Base-by-base conservation (phyloP, 306 rosid species). In the Parietaria judaica region DNA sequence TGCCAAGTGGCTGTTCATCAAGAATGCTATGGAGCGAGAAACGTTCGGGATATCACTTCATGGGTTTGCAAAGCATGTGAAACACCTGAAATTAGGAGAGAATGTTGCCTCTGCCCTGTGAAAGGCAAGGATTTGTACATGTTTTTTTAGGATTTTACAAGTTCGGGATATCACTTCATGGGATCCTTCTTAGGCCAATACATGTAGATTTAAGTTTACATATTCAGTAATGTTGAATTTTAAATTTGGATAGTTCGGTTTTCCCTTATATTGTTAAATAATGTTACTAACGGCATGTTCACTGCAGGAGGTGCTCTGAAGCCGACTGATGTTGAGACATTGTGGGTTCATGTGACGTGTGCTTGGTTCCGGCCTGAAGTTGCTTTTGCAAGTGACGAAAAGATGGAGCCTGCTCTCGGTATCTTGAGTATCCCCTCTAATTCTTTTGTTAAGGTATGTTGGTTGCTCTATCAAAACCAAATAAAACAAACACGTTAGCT, bases 301-400 rank as follows among this genome's bases (percentile, higher is more conserved):
- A 39, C 65, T 54, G n/a, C 74, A 94, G 99, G 99, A 31, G 99
- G 99, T 76, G 99, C 99, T 51, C 66, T 94, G 72, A 94, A 94
- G 82, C 99, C 99, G 36, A 89, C 99, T 1, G 99, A 94, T 81
- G 78, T 89, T 52, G 87, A 84, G 74, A 74, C 94, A 43, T 75
- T 94, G 75, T 94, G 99, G 99, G 97, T 94, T 56, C 99, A 94
- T 75, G 88, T 94, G 58, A 94, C 99, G 7, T 94, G 99, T 68
- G 99, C 99, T 79, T 94, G 99, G 99, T 94, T 94, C 72, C 82
- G 87, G 54, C 99, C 99, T 39, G 97, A 94, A 84, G 99, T 94
- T 59, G 80, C 97, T 50, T 94, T 94, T 63, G 91, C 97, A 35
- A 94, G 89, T 75, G 99, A 88, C 74, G 94, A 94, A 70, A 89